Percentiles rank a stretch among this genome's conserved stretches.
These are phyloP conservation scores for Xylaria scruposa DNA, from an alignment of 495 filamentous ascomycete genomes.

Conservation along the genomic window DNA sequence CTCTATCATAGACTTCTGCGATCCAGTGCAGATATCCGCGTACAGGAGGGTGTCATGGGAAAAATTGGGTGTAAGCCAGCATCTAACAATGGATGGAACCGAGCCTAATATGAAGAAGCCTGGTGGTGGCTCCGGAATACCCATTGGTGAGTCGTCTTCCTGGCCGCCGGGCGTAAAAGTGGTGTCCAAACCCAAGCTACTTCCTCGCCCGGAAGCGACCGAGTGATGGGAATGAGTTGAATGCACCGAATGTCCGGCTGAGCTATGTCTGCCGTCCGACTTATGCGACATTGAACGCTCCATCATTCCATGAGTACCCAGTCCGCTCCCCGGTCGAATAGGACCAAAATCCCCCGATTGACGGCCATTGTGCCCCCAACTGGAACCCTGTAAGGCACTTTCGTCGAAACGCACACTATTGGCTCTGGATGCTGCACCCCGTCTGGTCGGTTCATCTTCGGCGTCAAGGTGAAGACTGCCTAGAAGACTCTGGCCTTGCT, in stretches of 20 bases:
- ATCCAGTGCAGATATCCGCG: conserved; percentile 90
- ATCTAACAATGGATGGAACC: conserved; percentile 91
- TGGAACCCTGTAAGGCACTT: conserved; percentile 85
- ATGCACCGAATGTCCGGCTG: conserved; percentile 80
- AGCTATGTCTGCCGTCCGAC: conserved; percentile 95
- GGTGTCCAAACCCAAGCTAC: conserved; percentile 81
- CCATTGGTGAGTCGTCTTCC: conserved; percentile 68
- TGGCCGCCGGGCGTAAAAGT: conserved; percentile 69
- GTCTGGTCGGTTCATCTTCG: conserved; percentile 84
- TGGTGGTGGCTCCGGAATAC: conserved; percentile 75
- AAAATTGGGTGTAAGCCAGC: conserved; percentile 88
- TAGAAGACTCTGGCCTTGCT: conserved; percentile 72
- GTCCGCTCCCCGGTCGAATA: conserved; percentile 75
- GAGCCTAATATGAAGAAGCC: conserved; percentile 82
- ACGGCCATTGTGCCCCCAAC: conserved; percentile 81
- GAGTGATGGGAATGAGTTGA: conserved; percentile 61
- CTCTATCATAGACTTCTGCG: conserved; percentile 81
- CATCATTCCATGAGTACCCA: conserved; percentile 83
- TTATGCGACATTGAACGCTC: conserved; percentile 93
- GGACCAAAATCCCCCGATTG: conserved; percentile 81
- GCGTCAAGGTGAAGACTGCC: conserved; percentile 80
- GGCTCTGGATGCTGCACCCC: conserved; percentile 84
- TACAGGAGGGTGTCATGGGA: conserved; percentile 88
- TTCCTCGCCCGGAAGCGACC: conserved; percentile 73
- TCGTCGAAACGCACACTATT: conserved; percentile 99